Evolutionary conservation across 2,329 filamentous ascomycete genomes (phyloP), one percentile per base, ranked within the genome.

Genomic region (Canariomyces notabilis): DNA sequence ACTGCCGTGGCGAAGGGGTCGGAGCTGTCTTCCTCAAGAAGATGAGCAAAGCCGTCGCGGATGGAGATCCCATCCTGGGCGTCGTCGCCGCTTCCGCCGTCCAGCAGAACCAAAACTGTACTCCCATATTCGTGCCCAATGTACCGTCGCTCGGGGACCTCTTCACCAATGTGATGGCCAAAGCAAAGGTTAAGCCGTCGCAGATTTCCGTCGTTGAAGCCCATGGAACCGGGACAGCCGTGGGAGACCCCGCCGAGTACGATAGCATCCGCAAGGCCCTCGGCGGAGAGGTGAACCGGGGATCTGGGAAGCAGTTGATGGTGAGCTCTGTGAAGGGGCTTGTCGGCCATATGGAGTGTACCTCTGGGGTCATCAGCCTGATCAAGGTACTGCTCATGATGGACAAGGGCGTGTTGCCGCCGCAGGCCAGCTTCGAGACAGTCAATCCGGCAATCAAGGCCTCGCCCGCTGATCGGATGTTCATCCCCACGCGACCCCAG

Each of bases 1-100:
- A 77, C 54, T 71, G 65, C 1, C 64, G 74, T 66, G 73, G 73
- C 9, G 79, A 82, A 42, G 77, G 76, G 0, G 59, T 77, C 9
- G 69, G 69, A 1, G 61, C 65, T 0, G 51, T 82, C 0, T 59
- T 80, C 0, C 51, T 83, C 0, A 82, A 82, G 57, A 63, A 58
- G 1, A 55, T 81, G 1, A 61, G 57, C 5, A 58, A 66, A 1
- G 79, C 79, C 0, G 45, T 81, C 4, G 59, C 36, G 14, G 57
- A 69, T 48, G 64, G 66, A 2, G 61, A 71, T 42, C 61, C 59
- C 40, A 65, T 71, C 34, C 60, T 66, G 2, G 66, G 62, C 7
- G 61, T 68, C 4, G 65, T 71, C 20, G 59, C 65, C 11, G 51
- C 51, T 11, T 57, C 56, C 9, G 56, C 57, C 5, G 56, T 60